These are phyloP conservation scores for Daldinia bambusicola DNA, from an alignment of 495 filamentous ascomycete genomes.

Conservation along the genomic window DNA sequence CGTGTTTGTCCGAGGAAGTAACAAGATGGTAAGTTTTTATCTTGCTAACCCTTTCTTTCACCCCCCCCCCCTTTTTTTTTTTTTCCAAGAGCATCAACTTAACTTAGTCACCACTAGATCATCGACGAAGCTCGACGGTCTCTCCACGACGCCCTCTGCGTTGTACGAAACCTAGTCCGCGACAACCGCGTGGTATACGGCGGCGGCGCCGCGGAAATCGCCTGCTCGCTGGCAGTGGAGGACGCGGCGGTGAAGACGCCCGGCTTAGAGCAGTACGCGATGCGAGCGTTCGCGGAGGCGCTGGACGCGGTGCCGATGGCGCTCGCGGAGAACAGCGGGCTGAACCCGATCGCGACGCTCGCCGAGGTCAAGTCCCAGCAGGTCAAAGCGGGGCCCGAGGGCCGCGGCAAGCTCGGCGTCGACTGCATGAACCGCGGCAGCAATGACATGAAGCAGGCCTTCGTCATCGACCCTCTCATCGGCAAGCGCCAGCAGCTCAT, in stretches of 20 bases:
- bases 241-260: conserved; percentile 95
- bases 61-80: no score
- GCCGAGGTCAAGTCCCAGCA: conserved; percentile 95
- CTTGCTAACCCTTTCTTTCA: not conserved
- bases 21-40: conserved; percentile 86
- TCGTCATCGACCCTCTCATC: conserved; percentile 97
- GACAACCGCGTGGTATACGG: conserved; percentile 99
- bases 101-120: conserved; percentile 68
- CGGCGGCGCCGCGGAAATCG: conserved; percentile 96
- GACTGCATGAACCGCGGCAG: conserved; percentile 96
- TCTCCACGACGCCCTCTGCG: conserved; percentile 95
- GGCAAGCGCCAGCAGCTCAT: conserved; percentile 96
- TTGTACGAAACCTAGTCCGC: conserved; percentile 93
- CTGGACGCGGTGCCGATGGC: conserved; percentile 96
- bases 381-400: conserved; percentile 84
- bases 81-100: conserved; percentile 6
- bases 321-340: conserved; percentile 93
- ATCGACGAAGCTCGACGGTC: conserved; percentile 99
- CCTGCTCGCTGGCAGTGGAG: conserved; percentile 95
- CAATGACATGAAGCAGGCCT: conserved; percentile 96
- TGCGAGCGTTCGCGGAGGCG: conserved; percentile 96
- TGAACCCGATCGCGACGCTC: conserved; percentile 94
- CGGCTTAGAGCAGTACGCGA: conserved; percentile 96
- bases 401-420: conserved; percentile 77
- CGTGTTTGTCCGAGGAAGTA: conserved; percentile 94